These are phyloP conservation scores for Polygonum aviculare DNA, from an alignment of 148 eudicot species.

Conservation along the genomic window DNA sequence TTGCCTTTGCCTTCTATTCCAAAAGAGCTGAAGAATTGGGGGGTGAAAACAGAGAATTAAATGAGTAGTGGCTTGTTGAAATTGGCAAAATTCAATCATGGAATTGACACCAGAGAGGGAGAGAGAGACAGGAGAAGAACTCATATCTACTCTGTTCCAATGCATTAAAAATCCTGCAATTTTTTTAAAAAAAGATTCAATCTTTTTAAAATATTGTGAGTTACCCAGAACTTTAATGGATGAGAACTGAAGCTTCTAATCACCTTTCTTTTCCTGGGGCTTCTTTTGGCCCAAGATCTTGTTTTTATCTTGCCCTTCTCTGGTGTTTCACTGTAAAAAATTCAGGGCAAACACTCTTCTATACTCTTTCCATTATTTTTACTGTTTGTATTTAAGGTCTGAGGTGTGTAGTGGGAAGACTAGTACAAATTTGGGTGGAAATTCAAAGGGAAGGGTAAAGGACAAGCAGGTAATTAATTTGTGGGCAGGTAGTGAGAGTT, in stretches of 20 bases:
- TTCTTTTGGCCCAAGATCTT: conserved; percentile 2
- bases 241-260: conserved; percentile 5
- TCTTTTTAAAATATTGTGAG: neutral
- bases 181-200: neutral
- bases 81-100: conserved; percentile 7
- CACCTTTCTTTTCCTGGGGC: conserved; percentile 1
- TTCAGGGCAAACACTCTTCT: neutral
- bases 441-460: neutral
- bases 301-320: conserved; percentile 4
- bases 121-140: neutral
- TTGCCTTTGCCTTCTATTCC: neutral
- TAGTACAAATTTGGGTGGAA: conserved; percentile 1
- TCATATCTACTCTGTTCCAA: neutral
- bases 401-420: neutral
- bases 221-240: neutral
- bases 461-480: conserved; percentile 1
- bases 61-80: conserved; percentile 7
- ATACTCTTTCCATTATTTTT: neutral
- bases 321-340: neutral
- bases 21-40: neutral
- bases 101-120: conserved; percentile 1
- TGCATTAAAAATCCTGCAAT: neutral
- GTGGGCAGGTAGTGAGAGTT: neutral
- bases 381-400: neutral
- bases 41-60: neutral